Percentiles rank a stretch among this genome's conserved stretches.
These are phyloP conservation scores for Sherardia arvensis DNA, from an alignment of 257 asterid genomes.

Conservation along the genomic window DNA sequence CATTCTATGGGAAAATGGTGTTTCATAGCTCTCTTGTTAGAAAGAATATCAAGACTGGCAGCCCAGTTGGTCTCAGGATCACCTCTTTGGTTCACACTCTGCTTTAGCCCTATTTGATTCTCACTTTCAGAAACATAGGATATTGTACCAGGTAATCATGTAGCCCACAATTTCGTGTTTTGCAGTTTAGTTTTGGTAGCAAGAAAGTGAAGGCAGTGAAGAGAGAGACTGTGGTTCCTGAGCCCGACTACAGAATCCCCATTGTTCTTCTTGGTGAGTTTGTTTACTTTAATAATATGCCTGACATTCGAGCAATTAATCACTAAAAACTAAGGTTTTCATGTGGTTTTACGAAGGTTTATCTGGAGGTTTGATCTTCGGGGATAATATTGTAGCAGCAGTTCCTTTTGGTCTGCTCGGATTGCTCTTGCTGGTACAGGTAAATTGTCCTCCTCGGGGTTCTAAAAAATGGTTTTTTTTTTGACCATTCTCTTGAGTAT, in stretches of 20 bases:
- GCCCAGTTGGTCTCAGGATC: constrained; percentile 28
- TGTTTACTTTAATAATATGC: background rate
- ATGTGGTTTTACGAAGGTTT: constrained; percentile 36
- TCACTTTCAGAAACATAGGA: background rate
- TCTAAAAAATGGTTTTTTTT: background rate
- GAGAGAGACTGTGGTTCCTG: constrained; percentile 67
- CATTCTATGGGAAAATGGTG: constrained; percentile 31
- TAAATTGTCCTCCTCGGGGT: constrained; percentile 6
- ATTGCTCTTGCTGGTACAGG: constrained; percentile 86
- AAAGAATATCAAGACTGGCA: constrained; percentile 17
- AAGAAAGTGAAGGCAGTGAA: constrained; percentile 45
- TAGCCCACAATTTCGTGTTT: background rate
- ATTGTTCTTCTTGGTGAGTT: constrained; percentile 57
- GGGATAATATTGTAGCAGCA: constrained; percentile 65
- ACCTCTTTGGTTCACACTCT: constrained; percentile 44
- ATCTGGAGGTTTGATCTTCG: constrained; percentile 59
- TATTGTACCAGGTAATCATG: background rate
- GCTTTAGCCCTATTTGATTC: background rate
- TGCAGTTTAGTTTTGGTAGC: constrained; percentile 60
- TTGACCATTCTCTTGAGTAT: background rate
- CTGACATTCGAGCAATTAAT: background rate
- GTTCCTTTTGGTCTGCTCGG: constrained; percentile 86
- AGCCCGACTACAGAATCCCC: constrained; percentile 84
- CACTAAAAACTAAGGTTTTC: background rate
- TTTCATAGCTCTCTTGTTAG: constrained; percentile 13